A percentile compares a stretch with the other conserved stretches of the same genome.
These are phyloP conservation scores for Solanum chiquidenum DNA, from an alignment of 257 asterid genomes.

Conservation along the genomic window DNA sequence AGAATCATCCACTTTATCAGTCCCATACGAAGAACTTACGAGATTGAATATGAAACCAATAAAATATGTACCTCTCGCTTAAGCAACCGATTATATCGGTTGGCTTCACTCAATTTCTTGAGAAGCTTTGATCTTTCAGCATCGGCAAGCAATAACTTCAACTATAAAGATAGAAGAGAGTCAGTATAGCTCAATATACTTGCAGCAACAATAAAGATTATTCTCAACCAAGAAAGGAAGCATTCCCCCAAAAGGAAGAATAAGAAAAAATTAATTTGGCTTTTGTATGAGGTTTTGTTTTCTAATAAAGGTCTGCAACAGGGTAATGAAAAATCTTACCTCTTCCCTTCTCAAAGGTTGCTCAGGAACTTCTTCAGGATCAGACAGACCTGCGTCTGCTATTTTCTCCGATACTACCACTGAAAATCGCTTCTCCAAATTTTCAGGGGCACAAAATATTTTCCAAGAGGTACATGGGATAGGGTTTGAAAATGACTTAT, in stretches of 20 bases:
- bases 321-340: conserved; percentile 20
- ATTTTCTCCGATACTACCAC: conserved; percentile 21
- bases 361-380: conserved; percentile 16
- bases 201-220: background rate
- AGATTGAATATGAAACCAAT: background rate
- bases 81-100: conserved; percentile 64
- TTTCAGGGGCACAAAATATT: conserved; percentile 34
- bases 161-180: conserved; percentile 27
- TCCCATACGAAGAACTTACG: background rate
- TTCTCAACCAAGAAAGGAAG: background rate
- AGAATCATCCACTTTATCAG: background rate
- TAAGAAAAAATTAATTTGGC: background rate
- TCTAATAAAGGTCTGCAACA: background rate
- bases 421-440: conserved; percentile 46
- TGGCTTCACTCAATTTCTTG: conserved; percentile 87
- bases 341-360: conserved; percentile 38
- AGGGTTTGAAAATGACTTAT: conserved; percentile 16
- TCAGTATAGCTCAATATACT: background rate
- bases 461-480: conserved; percentile 12
- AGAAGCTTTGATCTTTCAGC: conserved; percentile 65
- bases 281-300: background rate
- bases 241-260: background rate
- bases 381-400: conserved; percentile 15
- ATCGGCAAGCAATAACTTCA: conserved; percentile 56
- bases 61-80: conserved; percentile 65